These are phyloP conservation scores for Passiflora organensis DNA, from an alignment of 345 rosid species.

Conservation along the genomic window DNA sequence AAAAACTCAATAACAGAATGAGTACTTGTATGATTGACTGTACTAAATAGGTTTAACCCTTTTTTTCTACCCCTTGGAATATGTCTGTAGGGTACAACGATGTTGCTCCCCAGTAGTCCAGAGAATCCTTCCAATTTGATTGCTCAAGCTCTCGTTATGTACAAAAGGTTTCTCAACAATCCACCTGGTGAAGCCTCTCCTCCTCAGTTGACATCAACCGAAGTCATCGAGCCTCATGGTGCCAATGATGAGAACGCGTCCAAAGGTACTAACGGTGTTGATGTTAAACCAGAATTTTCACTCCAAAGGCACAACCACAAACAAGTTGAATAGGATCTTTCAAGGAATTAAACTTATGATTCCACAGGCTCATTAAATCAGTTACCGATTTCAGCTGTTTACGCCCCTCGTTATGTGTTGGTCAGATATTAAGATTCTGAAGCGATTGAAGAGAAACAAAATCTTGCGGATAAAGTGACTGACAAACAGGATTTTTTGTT, in stretches of 20 bases:
- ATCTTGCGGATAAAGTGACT: no score
- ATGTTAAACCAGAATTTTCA: slow-evolving; percentile 38
- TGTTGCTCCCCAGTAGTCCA: slow-evolving; percentile 75
- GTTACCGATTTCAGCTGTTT: no score
- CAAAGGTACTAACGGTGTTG: slow-evolving; percentile 15
- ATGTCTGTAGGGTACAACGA: slow-evolving; percentile 62
- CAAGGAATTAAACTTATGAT: not conserved
- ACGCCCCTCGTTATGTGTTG: no score
- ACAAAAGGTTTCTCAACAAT: slow-evolving; percentile 54
- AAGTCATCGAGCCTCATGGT: slow-evolving; percentile 18
- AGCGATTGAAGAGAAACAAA: no score
- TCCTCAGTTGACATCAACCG: slow-evolving; percentile 10
- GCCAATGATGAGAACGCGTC: slow-evolving; percentile 19
- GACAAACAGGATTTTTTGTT: no score
- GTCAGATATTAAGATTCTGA: no score
- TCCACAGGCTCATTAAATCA: no score
- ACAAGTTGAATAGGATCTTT: slow-evolving; percentile 24
- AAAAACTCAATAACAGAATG: not conserved
- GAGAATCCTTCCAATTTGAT: slow-evolving; percentile 64
- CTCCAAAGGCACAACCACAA: slow-evolving; percentile 50
- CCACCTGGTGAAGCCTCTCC: slow-evolving; percentile 25
- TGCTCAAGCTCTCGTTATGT: slow-evolving; percentile 73
- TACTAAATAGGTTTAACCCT: slow-evolving; percentile 2
- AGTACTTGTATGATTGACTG: not conserved
- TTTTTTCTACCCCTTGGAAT: not conserved